Conservation (phyloP, 2,329 filamentous ascomycete genomes). For the Bipolaris sorokiniana region DNA sequence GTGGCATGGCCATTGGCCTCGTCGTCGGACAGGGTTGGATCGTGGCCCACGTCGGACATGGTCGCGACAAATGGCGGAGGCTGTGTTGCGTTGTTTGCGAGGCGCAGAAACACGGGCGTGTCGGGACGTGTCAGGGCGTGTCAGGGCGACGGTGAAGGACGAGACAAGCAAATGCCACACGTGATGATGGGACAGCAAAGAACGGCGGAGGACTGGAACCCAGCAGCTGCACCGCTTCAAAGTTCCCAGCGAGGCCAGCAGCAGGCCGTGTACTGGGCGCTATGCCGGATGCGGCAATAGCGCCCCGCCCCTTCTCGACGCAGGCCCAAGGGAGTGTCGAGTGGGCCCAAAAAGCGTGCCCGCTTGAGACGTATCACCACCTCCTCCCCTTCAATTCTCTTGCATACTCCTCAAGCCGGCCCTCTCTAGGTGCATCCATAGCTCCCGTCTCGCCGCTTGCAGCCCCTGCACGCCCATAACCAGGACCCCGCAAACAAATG, state of each 20-base stretch:
- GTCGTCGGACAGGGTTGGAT: conserved; percentile 45
- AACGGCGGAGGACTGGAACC: background rate
- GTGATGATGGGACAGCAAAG: conserved; percentile 10
- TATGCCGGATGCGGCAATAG: conserved; percentile 27
- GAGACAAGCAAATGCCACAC: background rate
- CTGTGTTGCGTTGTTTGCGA: background rate
- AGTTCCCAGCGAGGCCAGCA: conserved; percentile 25
- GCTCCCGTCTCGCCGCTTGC: conserved; percentile 15
- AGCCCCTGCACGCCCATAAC: conserved; percentile 13
- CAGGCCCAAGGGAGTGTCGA: conserved; percentile 17
- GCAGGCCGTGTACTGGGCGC: conserved; percentile 28
- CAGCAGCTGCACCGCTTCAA: conserved; percentile 22
- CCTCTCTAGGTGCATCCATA: conserved; percentile 18
- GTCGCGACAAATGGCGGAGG: conserved; percentile 13
- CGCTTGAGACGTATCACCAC: conserved; percentile 43
- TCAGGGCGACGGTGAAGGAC: background rate
- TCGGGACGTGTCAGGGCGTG: background rate
- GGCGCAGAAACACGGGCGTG: background rate
- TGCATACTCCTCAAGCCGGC: conserved; percentile 31
- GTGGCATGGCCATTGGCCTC: conserved; percentile 43
- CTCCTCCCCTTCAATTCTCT: conserved; percentile 30
- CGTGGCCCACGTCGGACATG: conserved; percentile 49
- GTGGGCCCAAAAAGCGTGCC: conserved; percentile 37
- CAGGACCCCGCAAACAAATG: conserved; percentile 37
- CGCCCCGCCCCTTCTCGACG: conserved; percentile 39